A percentile compares a stretch with the other conserved stretches of the same genome.
Conservation (phyloP, 2,329 filamentous ascomycete genomes). For the Fusarium kyushuense region DNA sequence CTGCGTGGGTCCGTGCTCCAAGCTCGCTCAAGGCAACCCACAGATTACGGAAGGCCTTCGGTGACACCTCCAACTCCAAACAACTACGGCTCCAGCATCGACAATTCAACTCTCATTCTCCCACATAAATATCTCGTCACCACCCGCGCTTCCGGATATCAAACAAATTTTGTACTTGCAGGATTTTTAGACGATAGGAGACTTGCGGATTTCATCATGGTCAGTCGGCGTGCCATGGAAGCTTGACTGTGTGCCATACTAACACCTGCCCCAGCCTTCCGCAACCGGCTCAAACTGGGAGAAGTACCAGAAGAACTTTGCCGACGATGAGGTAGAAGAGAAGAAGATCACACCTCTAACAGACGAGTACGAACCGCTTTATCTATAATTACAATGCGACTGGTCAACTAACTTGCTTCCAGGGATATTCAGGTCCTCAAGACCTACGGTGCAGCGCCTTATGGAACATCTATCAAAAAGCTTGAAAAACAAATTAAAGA, state of each 20-base stretch:
- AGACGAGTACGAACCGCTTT: constrained; percentile 81
- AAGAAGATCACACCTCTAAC: constrained; percentile 99
- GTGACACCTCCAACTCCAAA: constrained; percentile 51
- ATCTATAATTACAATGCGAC: not conserved
- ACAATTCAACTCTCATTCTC: constrained; percentile 25
- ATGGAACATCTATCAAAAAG: constrained; percentile 93
- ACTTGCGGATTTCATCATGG: constrained; percentile 57
- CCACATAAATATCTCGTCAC: constrained; percentile 18
- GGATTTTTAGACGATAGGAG: constrained; percentile 18
- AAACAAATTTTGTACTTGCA: not conserved
- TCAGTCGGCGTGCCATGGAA: constrained; percentile 46
- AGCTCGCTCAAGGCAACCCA: constrained; percentile 58
- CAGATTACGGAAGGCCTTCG: constrained; percentile 57
- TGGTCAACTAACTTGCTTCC: constrained; percentile 45
- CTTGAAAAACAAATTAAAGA: constrained; percentile 99
- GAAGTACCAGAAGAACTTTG: constrained; percentile 98
- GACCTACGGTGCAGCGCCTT: constrained; percentile 97
- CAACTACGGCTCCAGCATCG: constrained; percentile 42
- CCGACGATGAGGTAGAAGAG: constrained; percentile 96
- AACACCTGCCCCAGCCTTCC: constrained; percentile 76
- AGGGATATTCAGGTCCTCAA: constrained; percentile 99
- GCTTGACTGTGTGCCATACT: constrained; percentile 34
- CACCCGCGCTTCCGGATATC: not conserved
- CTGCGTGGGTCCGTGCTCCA: constrained; percentile 49
- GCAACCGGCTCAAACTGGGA: constrained; percentile 96